phyloP scores from a whole-genome alignment of 768 basidiomycete genomes.

The Plicaturopsis crispa region DNA sequence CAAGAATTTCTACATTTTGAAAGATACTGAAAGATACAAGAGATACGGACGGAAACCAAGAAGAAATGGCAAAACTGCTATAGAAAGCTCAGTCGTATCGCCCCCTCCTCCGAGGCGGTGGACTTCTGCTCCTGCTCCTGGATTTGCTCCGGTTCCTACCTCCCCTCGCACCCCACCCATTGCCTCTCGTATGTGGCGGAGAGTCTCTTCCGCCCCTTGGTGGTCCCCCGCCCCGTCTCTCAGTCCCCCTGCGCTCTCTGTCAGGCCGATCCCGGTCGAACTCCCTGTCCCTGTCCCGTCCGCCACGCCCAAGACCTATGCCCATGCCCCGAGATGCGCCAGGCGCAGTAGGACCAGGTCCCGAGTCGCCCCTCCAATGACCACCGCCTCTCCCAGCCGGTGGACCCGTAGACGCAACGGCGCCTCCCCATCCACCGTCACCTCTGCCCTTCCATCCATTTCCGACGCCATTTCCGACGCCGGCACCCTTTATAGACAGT shows the following conservation, averaged over 20 bases:
- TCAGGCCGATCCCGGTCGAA: constrained; percentile 28
- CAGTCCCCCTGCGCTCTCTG: constrained; percentile 39
- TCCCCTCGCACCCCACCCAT: constrained; percentile 28
- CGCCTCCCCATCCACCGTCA: constrained; percentile 43
- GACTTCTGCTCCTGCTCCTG: constrained; percentile 34
- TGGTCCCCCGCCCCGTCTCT: constrained; percentile 33
- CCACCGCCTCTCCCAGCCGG: constrained; percentile 49
- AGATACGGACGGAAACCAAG: no score
- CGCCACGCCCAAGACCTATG: constrained; percentile 25
- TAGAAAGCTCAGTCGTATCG: constrained; percentile 23
- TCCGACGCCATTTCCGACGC: constrained; percentile 25
- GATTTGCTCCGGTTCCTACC: constrained; percentile 29
- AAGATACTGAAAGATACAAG: no score
- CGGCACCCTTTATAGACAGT: constrained; percentile 27
- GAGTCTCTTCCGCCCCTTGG: constrained; percentile 37
- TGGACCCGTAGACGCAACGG: constrained; percentile 22
- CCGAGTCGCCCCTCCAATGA: constrained; percentile 71
- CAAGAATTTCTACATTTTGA: no score
- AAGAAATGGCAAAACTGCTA: no score
- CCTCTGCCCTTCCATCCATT: constrained; percentile 38
- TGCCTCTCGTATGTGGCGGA: constrained; percentile 36
- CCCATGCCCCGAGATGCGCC: neutral
- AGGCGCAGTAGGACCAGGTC: constrained; percentile 36
- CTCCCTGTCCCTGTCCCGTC: constrained; percentile 30
- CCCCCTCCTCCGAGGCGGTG: constrained; percentile 26